Evolutionary conservation across 805 yeast species (phyloP).

Genomic region (Lipomyces spencermartinsiae): DNA sequence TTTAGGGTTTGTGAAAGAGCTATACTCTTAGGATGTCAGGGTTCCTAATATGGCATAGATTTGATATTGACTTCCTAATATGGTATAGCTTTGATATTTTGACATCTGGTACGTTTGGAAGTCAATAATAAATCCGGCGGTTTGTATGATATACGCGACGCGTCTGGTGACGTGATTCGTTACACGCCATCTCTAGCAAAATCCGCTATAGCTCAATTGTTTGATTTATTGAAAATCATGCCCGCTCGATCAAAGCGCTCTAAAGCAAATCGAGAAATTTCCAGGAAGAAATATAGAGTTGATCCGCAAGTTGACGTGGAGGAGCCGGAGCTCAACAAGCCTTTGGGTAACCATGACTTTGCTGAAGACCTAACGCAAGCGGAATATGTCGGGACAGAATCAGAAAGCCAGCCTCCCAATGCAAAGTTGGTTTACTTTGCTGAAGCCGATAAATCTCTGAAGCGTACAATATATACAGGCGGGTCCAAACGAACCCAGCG

Average conservation of each 20-base stretch:
- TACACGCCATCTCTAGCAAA: neutral
- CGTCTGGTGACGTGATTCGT: too few species aligned
- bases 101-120: too few species aligned
- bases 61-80: too few species aligned
- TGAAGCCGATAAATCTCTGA: neutral
- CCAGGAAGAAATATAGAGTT: too few species aligned
- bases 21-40: too few species aligned
- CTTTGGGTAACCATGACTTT: neutral
- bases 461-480: neutral
- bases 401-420: conserved; percentile 1
- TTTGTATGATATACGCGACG: too few species aligned
- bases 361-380: neutral
- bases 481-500: neutral
- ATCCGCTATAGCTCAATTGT: neutral
- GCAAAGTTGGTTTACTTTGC: conserved; percentile 1
- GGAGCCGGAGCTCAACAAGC: neutral
- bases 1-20: too few species aligned
- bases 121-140: too few species aligned
- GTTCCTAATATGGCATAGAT: too few species aligned
- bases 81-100: too few species aligned
- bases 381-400: neutral
- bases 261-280: neutral
- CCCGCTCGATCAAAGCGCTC: neutral
- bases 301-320: too few species aligned
- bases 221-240: neutral